Conservation (phyloP, 176 grass and related monocot genomes). For the Canna indica region DNA sequence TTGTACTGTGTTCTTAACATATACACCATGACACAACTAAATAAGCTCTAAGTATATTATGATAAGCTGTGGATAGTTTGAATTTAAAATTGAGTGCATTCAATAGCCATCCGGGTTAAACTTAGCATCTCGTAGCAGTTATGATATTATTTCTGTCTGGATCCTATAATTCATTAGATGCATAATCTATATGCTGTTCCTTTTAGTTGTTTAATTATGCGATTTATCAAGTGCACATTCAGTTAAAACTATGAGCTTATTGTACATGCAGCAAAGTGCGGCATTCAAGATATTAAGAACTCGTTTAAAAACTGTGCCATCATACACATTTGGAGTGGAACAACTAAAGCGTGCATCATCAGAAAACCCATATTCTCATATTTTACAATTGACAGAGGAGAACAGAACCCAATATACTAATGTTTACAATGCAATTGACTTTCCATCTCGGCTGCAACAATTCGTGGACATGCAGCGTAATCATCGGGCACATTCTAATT, state of each 20-base stretch:
- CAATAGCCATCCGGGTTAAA: background rate
- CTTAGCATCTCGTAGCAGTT: no score
- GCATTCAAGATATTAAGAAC: slow-evolving; percentile 94
- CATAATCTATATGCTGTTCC: background rate
- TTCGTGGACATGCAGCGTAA: slow-evolving; percentile 60
- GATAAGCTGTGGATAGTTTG: background rate
- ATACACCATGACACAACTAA: background rate
- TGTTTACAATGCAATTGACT: slow-evolving; percentile 60
- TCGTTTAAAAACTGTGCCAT: slow-evolving; percentile 88
- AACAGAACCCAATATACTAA: slow-evolving; percentile 57
- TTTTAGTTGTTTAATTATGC: background rate
- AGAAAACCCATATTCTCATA: slow-evolving; percentile 57
- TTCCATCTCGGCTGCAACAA: slow-evolving; percentile 58
- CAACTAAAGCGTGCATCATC: slow-evolving; percentile 56
- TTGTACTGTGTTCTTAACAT: background rate
- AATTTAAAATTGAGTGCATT: background rate
- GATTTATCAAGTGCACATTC: slow-evolving; percentile 1
- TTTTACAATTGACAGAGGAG: slow-evolving; percentile 58
- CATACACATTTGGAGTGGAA: slow-evolving; percentile 33
- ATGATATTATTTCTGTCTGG: no score
- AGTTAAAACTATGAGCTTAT: slow-evolving; percentile 1
- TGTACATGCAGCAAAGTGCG: slow-evolving; percentile 72
- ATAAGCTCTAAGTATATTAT: background rate
- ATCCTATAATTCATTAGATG: background rate
- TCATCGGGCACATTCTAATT: slow-evolving; percentile 51